Conservation (phyloP, 192 early-diverging fungal species). For the Haplosporangium gracile region DNA sequence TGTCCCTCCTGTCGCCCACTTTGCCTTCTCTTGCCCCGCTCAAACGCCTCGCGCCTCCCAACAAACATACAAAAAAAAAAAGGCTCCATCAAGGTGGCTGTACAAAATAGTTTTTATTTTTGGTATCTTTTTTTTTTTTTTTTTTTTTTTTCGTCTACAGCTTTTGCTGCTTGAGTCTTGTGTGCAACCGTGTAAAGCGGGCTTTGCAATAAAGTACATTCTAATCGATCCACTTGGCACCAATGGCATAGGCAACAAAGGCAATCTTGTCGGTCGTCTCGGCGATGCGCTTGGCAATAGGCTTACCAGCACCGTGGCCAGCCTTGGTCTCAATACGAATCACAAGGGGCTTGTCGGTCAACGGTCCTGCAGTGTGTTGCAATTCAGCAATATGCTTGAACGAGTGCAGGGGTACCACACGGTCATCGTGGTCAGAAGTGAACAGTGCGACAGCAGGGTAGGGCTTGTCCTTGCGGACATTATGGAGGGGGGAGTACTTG, state of each 20-base stretch:
- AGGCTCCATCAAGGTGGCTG: background rate
- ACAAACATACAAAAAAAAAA: background rate
- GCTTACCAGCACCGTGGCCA: conserved; percentile 80
- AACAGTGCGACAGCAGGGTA: conserved; percentile 74
- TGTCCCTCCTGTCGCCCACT: background rate
- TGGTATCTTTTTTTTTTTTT: background rate
- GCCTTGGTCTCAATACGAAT: conserved; percentile 76
- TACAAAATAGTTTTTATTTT: background rate
- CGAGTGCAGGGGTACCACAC: conserved; percentile 78
- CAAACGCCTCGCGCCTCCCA: background rate
- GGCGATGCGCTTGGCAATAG: conserved; percentile 72
- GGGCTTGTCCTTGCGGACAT: conserved; percentile 59
- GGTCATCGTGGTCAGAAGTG: conserved; percentile 80
- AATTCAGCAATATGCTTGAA: conserved; percentile 74
- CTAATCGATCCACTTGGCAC: conserved; percentile 65
- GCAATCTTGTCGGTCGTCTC: conserved; percentile 75
- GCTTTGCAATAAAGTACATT: conserved; percentile 9
- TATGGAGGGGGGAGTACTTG: conserved; percentile 80
- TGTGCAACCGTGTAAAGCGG: background rate
- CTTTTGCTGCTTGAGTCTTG: background rate
- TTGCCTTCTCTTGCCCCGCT: background rate
- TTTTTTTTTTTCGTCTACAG: background rate
- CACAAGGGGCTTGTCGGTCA: conserved; percentile 69
- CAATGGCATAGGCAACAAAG: conserved; percentile 65
- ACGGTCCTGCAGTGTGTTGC: conserved; percentile 63